Percentiles rank a stretch among this genome's conserved stretches.
phyloP scores from a whole-genome alignment of 331 rosid genomes.

The Cydonia oblonga region DNA sequence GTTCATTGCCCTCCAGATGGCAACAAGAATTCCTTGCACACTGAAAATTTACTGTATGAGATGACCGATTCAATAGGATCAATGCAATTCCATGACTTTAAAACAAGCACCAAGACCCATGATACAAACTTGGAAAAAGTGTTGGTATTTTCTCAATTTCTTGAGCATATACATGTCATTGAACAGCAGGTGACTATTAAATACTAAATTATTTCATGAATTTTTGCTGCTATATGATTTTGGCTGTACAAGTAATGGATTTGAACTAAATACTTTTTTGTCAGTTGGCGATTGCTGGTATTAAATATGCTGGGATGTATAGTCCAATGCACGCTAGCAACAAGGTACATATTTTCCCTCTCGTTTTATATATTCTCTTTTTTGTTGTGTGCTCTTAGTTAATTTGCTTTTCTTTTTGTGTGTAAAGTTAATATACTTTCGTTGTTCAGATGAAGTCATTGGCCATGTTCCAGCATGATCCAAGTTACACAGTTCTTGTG shows the following conservation, averaged over 20 bases:
- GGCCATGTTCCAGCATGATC: constrained; percentile 67
- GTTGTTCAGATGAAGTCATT: constrained; percentile 75
- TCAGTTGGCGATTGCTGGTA: constrained; percentile 74
- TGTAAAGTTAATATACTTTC: constrained; percentile 15
- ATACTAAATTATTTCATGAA: background rate
- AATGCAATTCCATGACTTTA: constrained; percentile 18
- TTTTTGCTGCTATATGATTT: background rate
- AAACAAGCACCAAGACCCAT: constrained; percentile 13
- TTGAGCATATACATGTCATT: constrained; percentile 94
- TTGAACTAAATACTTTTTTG: constrained; percentile 17
- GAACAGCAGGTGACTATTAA: constrained; percentile 71
- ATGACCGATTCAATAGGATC: constrained; percentile 17
- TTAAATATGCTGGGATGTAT: constrained; percentile 79
- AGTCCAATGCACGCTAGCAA: constrained; percentile 80
- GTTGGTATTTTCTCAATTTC: constrained; percentile 88
- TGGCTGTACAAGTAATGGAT: constrained; percentile 2
- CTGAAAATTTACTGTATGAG: constrained; percentile 21
- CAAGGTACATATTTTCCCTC: constrained; percentile 46
- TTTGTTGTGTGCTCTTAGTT: constrained; percentile 7
- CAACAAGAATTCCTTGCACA: constrained; percentile 13
- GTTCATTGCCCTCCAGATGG: constrained; percentile 10
- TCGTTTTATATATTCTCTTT: background rate
- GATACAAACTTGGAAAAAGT: constrained; percentile 52
- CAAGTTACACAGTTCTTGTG: constrained; percentile 73
- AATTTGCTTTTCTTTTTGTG: background rate